A percentile compares a stretch with the other conserved stretches of the same genome.
phyloP scores from a whole-genome alignment of 2,329 filamentous ascomycete genomes.

The Epichloe glyceriae region DNA sequence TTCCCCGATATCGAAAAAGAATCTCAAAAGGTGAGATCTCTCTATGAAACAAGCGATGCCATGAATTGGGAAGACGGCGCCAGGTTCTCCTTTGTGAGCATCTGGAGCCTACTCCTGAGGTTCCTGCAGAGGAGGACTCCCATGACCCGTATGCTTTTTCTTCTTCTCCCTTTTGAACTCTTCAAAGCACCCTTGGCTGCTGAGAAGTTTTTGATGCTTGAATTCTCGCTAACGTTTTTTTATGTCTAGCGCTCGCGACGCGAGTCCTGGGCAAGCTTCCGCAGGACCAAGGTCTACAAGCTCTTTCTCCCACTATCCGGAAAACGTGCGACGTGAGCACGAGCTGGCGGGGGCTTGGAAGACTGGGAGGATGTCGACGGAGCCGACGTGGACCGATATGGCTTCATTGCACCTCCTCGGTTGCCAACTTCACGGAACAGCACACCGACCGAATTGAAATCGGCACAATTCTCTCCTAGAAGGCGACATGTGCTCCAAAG shows the following conservation, averaged over 20 bases:
- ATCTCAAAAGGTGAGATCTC: conserved; percentile 55
- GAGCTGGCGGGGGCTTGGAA: conserved; percentile 48
- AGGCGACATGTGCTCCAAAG: conserved; percentile 31
- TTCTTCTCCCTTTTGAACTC: not conserved
- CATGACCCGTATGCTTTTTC: conserved; percentile 41
- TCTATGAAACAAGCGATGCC: conserved; percentile 45
- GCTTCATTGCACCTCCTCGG: conserved; percentile 44
- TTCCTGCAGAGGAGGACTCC: conserved; percentile 38
- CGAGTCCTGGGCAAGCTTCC: conserved; percentile 20
- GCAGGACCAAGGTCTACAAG: conserved; percentile 28
- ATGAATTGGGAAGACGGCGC: conserved; percentile 40
- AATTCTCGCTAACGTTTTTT: not conserved
- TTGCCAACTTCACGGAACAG: conserved; percentile 26
- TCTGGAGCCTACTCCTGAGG: conserved; percentile 36
- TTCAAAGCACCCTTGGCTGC: not conserved
- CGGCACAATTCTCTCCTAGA: conserved; percentile 31
- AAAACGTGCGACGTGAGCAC: conserved; percentile 24
- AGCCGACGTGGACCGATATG: conserved; percentile 52
- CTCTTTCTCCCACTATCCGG: conserved; percentile 31
- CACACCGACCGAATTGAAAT: conserved; percentile 28
- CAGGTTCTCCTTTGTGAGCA: conserved; percentile 33
- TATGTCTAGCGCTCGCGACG: conserved; percentile 7
- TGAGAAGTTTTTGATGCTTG: not conserved
- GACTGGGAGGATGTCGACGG: conserved; percentile 54
- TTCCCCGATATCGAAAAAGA: conserved; percentile 45